These are phyloP conservation scores for Setaria viridis DNA, from an alignment of 202 grass and related monocot genomes.

Conservation along the genomic window DNA sequence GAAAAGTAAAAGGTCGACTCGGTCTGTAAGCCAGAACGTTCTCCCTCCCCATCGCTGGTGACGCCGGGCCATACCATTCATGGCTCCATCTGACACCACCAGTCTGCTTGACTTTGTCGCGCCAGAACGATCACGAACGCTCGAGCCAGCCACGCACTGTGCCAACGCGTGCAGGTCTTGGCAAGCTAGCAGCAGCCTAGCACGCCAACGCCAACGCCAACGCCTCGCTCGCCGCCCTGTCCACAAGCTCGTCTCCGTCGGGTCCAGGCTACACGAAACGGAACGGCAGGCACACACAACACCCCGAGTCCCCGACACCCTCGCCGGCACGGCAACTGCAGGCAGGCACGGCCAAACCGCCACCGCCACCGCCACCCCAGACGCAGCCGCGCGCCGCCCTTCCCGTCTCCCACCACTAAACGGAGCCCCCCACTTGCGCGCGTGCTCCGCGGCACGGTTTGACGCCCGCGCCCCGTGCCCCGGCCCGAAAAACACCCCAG, in stretches of 20 bases:
- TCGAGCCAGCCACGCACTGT: not conserved
- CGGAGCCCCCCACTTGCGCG: not conserved
- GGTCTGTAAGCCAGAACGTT: not conserved
- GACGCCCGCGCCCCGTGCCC: not conserved
- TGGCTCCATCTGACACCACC: not conserved
- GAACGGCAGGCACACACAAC: not conserved
- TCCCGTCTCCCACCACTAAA: conserved; percentile 24
- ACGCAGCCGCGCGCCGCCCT: conserved; percentile 30
- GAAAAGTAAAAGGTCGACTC: not conserved
- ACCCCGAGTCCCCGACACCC: not conserved
- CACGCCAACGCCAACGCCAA: not conserved
- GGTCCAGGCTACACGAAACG: not conserved
- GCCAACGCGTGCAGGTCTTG: not conserved
- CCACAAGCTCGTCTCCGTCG: not conserved
- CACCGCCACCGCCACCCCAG: conserved; percentile 23
- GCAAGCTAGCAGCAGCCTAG: not conserved
- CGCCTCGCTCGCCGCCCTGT: not conserved
- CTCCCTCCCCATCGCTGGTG: not conserved
- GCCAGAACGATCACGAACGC: not conserved
- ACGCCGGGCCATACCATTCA: not conserved
- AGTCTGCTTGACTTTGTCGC: not conserved
- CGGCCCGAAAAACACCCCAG: not conserved
- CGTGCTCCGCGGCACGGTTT: not conserved
- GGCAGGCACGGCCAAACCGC: conserved; percentile 18
- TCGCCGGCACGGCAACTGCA: conserved; percentile 36